Percentiles rank a stretch among this genome's conserved stretches.
phyloP scores from a whole-genome alignment of 768 basidiomycete species.

The Suillus cothurnatus region DNA sequence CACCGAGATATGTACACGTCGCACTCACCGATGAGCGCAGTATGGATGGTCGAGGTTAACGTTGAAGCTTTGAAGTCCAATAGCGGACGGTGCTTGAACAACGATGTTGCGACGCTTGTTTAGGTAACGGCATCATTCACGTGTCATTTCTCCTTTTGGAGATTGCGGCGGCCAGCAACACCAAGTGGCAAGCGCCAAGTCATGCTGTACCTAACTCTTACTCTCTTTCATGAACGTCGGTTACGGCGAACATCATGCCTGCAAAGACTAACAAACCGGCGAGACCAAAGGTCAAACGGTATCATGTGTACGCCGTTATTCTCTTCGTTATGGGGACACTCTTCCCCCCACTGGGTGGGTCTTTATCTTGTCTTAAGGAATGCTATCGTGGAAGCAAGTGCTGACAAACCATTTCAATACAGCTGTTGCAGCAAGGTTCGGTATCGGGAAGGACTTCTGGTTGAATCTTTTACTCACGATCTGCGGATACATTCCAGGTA shows the following conservation, averaged over 20 bases:
- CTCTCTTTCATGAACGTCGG: conserved; percentile 9
- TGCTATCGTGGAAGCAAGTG: not conserved
- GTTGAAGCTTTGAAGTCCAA: conserved; percentile 7
- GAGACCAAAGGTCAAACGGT: conserved; percentile 56
- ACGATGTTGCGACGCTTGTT: conserved; percentile 13
- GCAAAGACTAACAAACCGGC: conserved; percentile 54
- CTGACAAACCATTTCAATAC: conserved; percentile 15
- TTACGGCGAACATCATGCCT: conserved; percentile 26
- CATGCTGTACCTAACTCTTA: not conserved
- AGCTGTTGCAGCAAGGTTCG: conserved; percentile 95
- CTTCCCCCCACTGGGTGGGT: conserved; percentile 85
- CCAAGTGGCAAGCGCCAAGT: not conserved
- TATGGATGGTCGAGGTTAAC: conserved; percentile 19
- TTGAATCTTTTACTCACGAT: conserved; percentile 87
- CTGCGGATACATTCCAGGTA: conserved; percentile 88
- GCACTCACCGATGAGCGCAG: conserved; percentile 24
- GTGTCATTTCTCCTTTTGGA: conserved; percentile 17
- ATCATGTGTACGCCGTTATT: conserved; percentile 81
- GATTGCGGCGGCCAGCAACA: not conserved
- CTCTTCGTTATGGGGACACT: conserved; percentile 90
- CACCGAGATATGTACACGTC: conserved; percentile 21
- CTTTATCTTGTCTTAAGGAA: not conserved
- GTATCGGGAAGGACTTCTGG: conserved; percentile 90
- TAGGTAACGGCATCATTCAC: conserved; percentile 31
- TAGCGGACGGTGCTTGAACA: conserved; percentile 1